phyloP scores from a whole-genome alignment of 495 filamentous ascomycete species.

The Tuber magnatum region DNA sequence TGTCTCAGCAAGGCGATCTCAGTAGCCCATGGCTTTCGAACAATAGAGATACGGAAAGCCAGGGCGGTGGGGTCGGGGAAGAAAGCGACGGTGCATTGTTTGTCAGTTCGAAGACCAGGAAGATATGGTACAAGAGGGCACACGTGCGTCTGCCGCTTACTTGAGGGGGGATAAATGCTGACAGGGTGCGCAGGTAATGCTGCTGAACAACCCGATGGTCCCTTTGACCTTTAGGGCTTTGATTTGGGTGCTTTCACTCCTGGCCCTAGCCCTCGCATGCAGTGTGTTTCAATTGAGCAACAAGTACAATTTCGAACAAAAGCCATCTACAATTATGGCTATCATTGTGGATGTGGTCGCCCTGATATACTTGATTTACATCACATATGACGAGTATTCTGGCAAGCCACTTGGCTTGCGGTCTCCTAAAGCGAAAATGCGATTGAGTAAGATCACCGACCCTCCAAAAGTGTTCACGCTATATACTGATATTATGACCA shows the following conservation, averaged over 20 bases:
- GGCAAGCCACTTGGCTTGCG: conserved; percentile 85
- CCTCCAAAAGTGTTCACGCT: not conserved
- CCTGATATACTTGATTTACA: conserved; percentile 80
- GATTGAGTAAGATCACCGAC: conserved; percentile 47
- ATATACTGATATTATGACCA: not conserved
- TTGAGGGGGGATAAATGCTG: conserved; percentile 8
- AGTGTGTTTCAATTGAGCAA: conserved; percentile 61
- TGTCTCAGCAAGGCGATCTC: conserved; percentile 45
- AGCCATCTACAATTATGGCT: conserved; percentile 75
- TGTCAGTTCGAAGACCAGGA: conserved; percentile 42
- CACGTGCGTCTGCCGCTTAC: conserved; percentile 40
- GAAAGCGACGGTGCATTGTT: conserved; percentile 30
- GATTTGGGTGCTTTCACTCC: conserved; percentile 71
- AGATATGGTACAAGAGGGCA: conserved; percentile 52
- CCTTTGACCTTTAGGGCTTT: conserved; percentile 75
- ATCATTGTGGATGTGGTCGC: conserved; percentile 85
- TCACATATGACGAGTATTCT: conserved; percentile 94
- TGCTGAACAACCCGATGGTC: conserved; percentile 74
- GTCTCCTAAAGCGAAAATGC: conserved; percentile 71
- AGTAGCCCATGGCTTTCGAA: conserved; percentile 52
- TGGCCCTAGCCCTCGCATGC: conserved; percentile 71
- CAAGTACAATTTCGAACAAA: conserved; percentile 40
- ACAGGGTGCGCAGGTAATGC: conserved; percentile 45
- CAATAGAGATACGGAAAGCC: conserved; percentile 48
- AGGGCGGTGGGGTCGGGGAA: conserved; percentile 43